These are phyloP conservation scores for Fragaria iinumae DNA, from an alignment of 306 rosid species.

Conservation along the genomic window DNA sequence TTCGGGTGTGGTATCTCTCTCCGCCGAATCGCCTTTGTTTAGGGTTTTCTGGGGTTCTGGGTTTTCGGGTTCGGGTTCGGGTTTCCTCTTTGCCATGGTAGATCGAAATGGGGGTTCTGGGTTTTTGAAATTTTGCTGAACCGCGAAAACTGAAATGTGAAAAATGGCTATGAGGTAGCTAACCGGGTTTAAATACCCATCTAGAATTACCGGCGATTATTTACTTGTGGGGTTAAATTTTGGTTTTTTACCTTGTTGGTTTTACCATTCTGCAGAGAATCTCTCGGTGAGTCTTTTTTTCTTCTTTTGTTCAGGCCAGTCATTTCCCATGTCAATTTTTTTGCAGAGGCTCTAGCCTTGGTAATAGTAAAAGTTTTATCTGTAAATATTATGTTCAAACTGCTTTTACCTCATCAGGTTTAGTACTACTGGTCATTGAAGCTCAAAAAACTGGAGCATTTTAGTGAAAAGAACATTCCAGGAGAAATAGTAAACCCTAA, in stretches of 20 bases:
- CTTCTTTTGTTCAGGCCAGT: too few relatives aligned
- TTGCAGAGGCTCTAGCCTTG: not conserved
- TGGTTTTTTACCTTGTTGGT: not conserved
- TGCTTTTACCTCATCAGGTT: not conserved
- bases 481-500: not conserved
- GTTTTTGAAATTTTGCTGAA: not conserved
- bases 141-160: not conserved
- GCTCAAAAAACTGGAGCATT: not conserved
- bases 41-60: not conserved
- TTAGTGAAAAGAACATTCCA: not conserved
- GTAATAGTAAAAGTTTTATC: not conserved
- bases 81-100: slow-evolving; percentile 2
- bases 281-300: not conserved
- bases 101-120: not conserved
- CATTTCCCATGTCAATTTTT: too few relatives aligned
- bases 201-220: not conserved
- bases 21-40: too few relatives aligned
- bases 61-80: slow-evolving; percentile 8
- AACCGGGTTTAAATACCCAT: not conserved
- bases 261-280: not conserved
- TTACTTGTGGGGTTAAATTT: not conserved
- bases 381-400: too few relatives aligned
- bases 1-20: slow-evolving; percentile 16
- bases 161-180: not conserved
- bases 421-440: not conserved